Evolutionary conservation across 495 filamentous ascomycete genomes (phyloP).

Genomic region (Oleoguttula mirabilis): DNA sequence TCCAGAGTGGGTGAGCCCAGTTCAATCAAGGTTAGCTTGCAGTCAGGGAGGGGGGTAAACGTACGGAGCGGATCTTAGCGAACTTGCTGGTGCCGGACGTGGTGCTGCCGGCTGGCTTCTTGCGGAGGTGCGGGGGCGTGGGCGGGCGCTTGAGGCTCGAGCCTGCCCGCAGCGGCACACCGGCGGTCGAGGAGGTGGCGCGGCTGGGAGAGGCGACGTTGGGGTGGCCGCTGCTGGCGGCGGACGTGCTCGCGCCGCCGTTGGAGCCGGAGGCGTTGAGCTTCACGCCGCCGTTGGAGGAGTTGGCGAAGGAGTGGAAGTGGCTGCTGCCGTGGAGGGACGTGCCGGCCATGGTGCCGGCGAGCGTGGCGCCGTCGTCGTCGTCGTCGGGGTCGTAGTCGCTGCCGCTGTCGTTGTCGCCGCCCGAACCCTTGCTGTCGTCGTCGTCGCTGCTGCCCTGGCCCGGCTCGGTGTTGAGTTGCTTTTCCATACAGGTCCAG

Average conservation of each 20-base stretch:
- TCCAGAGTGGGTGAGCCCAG: too few species aligned
- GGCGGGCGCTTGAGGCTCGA: neutral
- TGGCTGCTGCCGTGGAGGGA: neutral
- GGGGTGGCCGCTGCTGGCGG: neutral
- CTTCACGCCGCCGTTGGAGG: constrained; percentile 4
- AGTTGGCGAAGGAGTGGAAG: neutral
- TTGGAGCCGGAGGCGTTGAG: neutral
- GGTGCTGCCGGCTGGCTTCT: neutral
- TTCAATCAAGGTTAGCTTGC: too few species aligned
- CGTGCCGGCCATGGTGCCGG: constrained; percentile 6
- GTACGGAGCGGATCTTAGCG: constrained; percentile 1
- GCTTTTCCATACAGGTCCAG: constrained; percentile 4
- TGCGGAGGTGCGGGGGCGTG: neutral
- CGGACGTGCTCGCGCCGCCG: neutral
- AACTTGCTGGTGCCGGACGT: constrained; percentile 4
- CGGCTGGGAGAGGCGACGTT: neutral
- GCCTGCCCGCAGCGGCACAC: neutral
- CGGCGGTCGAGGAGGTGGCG: neutral
- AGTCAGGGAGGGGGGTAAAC: too few species aligned
- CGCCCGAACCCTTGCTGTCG: neutral
- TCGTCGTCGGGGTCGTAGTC: constrained; percentile 1
- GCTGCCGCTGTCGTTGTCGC: neutral
- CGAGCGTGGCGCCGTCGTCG: constrained; percentile 5
- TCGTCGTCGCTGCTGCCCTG: neutral
- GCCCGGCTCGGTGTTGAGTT: constrained; percentile 5